phyloP scores from a whole-genome alignment of 1,284 basidiomycete species.

The Irpex sp. region DNA sequence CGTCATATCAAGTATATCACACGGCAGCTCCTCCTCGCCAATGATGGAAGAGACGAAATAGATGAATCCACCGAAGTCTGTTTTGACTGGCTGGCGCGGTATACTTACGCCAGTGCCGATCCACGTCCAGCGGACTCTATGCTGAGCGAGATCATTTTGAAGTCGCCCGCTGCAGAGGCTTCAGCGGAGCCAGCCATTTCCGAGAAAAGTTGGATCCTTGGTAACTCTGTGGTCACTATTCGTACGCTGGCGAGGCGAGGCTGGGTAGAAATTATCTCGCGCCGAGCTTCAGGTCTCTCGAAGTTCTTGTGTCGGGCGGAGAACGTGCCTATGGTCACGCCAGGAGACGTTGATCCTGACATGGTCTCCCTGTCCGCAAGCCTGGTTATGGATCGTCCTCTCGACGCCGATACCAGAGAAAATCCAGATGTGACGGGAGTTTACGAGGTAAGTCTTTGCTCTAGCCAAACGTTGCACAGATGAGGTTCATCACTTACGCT shows the following conservation, averaged over 20 bases:
- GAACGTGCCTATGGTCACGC: constrained; percentile 81
- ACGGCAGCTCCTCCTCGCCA: constrained; percentile 84
- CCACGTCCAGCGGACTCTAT: constrained; percentile 84
- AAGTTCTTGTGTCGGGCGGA: constrained; percentile 88
- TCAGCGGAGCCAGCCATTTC: constrained; percentile 37
- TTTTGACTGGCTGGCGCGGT: constrained; percentile 96
- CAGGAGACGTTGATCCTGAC: constrained; percentile 82
- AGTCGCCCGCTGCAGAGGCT: constrained; percentile 32
- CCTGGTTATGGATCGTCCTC: constrained; percentile 66
- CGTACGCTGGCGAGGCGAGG: constrained; percentile 72
- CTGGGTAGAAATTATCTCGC: constrained; percentile 87
- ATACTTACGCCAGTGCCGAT: constrained; percentile 93
- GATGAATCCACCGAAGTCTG: constrained; percentile 95
- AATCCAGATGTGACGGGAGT: constrained; percentile 5
- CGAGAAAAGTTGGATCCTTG: constrained; percentile 86
- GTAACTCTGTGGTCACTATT: constrained; percentile 85
- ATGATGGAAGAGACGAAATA: constrained; percentile 71
- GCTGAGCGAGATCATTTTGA: constrained; percentile 70
- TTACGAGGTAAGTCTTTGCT: not conserved
- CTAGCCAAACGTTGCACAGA: not conserved
- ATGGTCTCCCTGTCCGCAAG: constrained; percentile 67
- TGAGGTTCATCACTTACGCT: not conserved
- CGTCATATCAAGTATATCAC: constrained; percentile 87
- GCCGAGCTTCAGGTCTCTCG: constrained; percentile 88
- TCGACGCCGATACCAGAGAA: not conserved